These are phyloP conservation scores for Phalaenopsis aphrodite DNA, from an alignment of 106 monocot genomes.

Conservation along the genomic window DNA sequence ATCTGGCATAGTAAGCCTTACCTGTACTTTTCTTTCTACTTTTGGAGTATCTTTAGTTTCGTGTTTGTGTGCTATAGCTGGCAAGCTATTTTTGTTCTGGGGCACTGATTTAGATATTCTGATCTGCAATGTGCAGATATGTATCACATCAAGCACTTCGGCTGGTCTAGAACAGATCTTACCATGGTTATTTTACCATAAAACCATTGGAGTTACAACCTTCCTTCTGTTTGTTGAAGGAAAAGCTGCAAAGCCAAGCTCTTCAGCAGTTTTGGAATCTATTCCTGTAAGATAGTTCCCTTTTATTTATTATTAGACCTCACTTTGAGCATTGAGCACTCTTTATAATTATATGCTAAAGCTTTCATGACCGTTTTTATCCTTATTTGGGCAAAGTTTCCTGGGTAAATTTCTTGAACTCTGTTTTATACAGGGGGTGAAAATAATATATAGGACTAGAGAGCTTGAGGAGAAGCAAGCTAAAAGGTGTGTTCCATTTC, in stretches of 20 bases:
- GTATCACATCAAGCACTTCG: constrained; percentile 85
- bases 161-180: constrained; percentile 88
- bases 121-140: constrained; percentile 43
- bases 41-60: not conserved
- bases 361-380: constrained; percentile 1
- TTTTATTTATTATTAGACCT: not conserved
- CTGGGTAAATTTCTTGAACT: not conserved
- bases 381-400: not conserved
- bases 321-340: not conserved
- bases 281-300: constrained; percentile 54
- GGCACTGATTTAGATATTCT: not conserved
- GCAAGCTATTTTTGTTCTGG: not conserved
- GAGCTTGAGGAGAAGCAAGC: constrained; percentile 87
- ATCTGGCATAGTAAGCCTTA: not conserved
- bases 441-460: constrained; percentile 71
- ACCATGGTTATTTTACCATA: constrained; percentile 96
- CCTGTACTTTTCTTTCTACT: not conserved
- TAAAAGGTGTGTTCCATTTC: constrained; percentile 45
- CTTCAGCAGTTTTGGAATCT: constrained; percentile 63
- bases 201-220: constrained; percentile 63
- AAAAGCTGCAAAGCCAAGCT: constrained; percentile 68
- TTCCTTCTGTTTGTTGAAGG: constrained; percentile 96
- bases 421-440: constrained; percentile 59
- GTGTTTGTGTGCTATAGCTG: not conserved
- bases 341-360: not conserved